phyloP scores from a whole-genome alignment of 1,139 yeast species.

The Kluyveromyces sp. region DNA sequence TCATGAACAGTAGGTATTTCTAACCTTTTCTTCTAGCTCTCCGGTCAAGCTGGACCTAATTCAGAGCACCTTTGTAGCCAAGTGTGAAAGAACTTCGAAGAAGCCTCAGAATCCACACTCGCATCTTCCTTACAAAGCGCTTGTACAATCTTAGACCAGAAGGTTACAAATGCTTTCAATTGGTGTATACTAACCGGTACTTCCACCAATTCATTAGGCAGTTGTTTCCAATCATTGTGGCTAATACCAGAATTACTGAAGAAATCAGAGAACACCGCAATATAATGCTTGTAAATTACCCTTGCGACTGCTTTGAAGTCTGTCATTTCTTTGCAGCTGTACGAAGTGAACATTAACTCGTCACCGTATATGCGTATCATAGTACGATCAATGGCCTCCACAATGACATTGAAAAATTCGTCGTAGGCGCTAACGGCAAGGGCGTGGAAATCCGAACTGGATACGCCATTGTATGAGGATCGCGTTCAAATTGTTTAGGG shows the following conservation, averaged over 20 bases:
- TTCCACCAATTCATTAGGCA: constrained; percentile 20
- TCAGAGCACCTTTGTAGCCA: constrained; percentile 31
- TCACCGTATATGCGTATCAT: constrained; percentile 54
- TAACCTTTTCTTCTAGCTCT: background rate
- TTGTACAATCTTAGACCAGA: constrained; percentile 45
- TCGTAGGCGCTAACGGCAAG: constrained; percentile 23
- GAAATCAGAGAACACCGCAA: constrained; percentile 50
- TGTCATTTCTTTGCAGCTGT: constrained; percentile 32
- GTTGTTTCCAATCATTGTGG: constrained; percentile 23
- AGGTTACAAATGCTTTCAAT: constrained; percentile 37
- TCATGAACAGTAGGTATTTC: background rate
- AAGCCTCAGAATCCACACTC: constrained; percentile 34
- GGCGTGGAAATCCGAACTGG: background rate
- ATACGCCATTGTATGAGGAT: background rate
- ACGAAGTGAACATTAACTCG: constrained; percentile 45
- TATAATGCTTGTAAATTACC: constrained; percentile 43
- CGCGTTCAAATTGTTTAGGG: too few species aligned
- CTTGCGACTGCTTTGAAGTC: constrained; percentile 39
- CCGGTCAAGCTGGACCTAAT: constrained; percentile 1
- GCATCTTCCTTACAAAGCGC: constrained; percentile 40
- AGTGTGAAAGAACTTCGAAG: constrained; percentile 33
- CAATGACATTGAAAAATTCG: constrained; percentile 39
- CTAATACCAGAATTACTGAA: constrained; percentile 27
- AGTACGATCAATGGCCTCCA: constrained; percentile 44
- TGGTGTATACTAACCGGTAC: constrained; percentile 31